These are phyloP conservation scores for Schizosaccharomyces osmophilus DNA, from an alignment of 805 yeast genomes.

Conservation along the genomic window DNA sequence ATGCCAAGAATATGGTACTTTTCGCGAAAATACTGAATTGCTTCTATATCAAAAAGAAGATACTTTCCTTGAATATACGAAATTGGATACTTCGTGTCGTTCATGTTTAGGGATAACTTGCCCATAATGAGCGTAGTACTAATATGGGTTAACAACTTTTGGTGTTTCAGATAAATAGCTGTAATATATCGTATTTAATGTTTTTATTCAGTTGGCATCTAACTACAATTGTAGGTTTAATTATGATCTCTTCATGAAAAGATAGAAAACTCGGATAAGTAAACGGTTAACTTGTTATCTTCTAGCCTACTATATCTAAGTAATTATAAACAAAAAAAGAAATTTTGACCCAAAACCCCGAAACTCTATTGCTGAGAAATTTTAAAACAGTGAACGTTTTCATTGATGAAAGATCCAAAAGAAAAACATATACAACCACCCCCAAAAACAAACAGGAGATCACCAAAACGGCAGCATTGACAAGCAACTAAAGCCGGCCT, in stretches of 20 bases:
- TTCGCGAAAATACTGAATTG: slow-evolving; percentile 29
- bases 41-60: slow-evolving; percentile 10
- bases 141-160: too few species aligned
- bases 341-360: not conserved
- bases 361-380: not conserved
- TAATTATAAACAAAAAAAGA: not conserved
- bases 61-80: slow-evolving; percentile 7
- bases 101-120: not conserved
- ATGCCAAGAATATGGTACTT: slow-evolving; percentile 47
- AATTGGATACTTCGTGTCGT: not conserved
- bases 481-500: slow-evolving; percentile 6
- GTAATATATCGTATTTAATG: too few species aligned
- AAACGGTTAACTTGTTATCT: too few species aligned
- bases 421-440: not conserved
- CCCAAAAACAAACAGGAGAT: not conserved
- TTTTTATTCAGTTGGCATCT: too few species aligned
- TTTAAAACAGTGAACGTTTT: not conserved
- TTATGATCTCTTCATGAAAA: too few species aligned
- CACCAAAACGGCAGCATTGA: not conserved
- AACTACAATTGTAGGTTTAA: too few species aligned
- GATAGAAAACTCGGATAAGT: too few species aligned
- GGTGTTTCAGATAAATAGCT: too few species aligned
- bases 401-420: not conserved
- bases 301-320: not conserved
- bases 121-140: not conserved